A percentile compares a stretch with the other conserved stretches of the same genome.
Evolutionary conservation across 345 rosid species (phyloP).

Genomic region (Kernera saxatilis): DNA sequence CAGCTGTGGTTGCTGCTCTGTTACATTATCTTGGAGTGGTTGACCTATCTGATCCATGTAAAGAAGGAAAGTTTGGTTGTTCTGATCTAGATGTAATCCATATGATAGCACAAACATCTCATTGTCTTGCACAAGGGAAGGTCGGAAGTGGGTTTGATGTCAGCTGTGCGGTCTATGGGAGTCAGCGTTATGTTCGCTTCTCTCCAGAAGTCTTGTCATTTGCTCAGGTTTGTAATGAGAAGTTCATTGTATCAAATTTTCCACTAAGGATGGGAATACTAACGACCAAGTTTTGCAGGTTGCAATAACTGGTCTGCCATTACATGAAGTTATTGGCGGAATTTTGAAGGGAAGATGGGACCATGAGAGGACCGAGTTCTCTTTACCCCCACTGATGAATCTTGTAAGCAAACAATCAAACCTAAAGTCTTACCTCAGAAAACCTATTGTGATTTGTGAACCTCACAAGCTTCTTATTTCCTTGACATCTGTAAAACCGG

Average conservation of each 20-base stretch:
- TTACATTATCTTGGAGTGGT: conserved; percentile 86
- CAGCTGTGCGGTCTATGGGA: conserved; percentile 95
- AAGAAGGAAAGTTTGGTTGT: conserved; percentile 35
- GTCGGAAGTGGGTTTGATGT: conserved; percentile 99
- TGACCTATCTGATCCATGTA: conserved; percentile 49
- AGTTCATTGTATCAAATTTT: not conserved
- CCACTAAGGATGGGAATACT: conserved; percentile 6
- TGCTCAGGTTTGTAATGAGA: conserved; percentile 60
- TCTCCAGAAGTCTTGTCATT: conserved; percentile 82
- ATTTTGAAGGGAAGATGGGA: conserved; percentile 77
- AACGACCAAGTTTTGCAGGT: conserved; percentile 40
- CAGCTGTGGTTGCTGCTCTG: conserved; percentile 87
- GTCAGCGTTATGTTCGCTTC: conserved; percentile 91
- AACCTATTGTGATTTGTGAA: not conserved
- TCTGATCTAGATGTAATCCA: conserved; percentile 69
- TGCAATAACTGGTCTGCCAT: conserved; percentile 43
- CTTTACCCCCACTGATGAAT: conserved; percentile 89
- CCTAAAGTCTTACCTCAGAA: not conserved
- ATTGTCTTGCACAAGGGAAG: conserved; percentile 96
- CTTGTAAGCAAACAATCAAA: conserved; percentile 43
- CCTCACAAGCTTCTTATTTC: conserved; percentile 4
- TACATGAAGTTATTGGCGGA: conserved; percentile 50
- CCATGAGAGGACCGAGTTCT: conserved; percentile 80
- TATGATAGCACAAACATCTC: conserved; percentile 87
- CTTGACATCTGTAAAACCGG: not conserved